Evolutionary conservation across 306 rosid species (phyloP).

Genomic region (Sindora glabra): DNA sequence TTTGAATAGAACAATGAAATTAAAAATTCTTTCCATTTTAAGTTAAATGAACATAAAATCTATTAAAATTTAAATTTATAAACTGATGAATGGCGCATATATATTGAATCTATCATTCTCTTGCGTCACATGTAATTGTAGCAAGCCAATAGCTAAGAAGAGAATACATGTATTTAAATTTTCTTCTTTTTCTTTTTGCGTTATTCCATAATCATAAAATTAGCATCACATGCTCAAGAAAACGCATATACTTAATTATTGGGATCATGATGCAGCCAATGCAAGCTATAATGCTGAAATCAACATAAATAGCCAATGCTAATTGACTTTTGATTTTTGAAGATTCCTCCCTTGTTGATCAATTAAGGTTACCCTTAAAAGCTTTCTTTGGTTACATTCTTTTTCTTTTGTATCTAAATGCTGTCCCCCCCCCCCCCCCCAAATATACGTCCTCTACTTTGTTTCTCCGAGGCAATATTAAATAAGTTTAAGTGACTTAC

Average conservation of each 20-base stretch:
- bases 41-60: too few relatives aligned
- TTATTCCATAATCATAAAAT: too few relatives aligned
- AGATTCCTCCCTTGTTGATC: conserved; percentile 34
- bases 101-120: too few relatives aligned
- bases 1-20: too few relatives aligned
- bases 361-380: conserved; percentile 26
- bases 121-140: too few relatives aligned
- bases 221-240: background rate
- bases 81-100: too few relatives aligned
- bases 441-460: too few relatives aligned
- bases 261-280: conserved; percentile 23
- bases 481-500: background rate
- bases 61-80: too few relatives aligned
- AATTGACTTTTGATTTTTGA: conserved; percentile 23
- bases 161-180: too few relatives aligned
- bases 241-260: conserved; percentile 10
- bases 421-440: background rate
- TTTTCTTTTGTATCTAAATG: background rate
- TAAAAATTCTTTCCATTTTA: too few relatives aligned
- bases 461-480: background rate
- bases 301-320: conserved; percentile 5
- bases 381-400: background rate
- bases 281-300: conserved; percentile 12
- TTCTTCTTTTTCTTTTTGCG: too few relatives aligned
- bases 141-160: too few relatives aligned